Base-by-base conservation (phyloP, 2,329 filamentous ascomycete species). In the Paracoccidioides lutzii region DNA sequence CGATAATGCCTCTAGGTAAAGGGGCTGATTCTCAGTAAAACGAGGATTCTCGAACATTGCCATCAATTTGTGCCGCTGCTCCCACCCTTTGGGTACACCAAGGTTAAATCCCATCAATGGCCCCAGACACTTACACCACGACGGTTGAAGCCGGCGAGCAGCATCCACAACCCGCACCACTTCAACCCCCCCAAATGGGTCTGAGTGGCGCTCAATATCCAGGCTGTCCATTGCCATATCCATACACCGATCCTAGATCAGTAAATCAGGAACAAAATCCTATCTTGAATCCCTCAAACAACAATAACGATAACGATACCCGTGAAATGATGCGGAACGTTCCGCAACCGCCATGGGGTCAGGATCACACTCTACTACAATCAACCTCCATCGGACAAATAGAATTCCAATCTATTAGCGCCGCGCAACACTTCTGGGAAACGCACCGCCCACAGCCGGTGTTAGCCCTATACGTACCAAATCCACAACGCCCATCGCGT, bases 371-470 rank as follows among this genome's bases (percentile, higher is more conserved):
- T 9, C n/a, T n/a, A n/a, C 30, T 44, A n/a, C 45, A 55, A 43
- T 49, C 40, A 43, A 32, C 22, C n/a, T 42, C 30, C 14, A 14
- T 55, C 37, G 22, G 38, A 10, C 22, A 42, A 42, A 35, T 56
- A 30, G 48, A 52, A 38, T 33, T 52, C 22, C 54, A 45, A 28
- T 56, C 48, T 41, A 45, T 45, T 6, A 22, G 15, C 33, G 54
- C 54, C 6, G 54, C 54, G 30, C 54, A 37, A 5, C 42, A 38
- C 42, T 56, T 44, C 32, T 56, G 48, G 54, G 32, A 56, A 32
- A 40, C 30, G 22, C 40, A 52, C 33, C 54, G 54, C 10, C 48
- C 54, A 10, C 30, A 28, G 32, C 48, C 48, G 7, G 28, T 44
- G 35, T 15, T 56, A 22, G n/a, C 12, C 9, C 48, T 52, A 14